Conservation (phyloP, 2,329 filamentous ascomycete species). For the Fusarium equiseti region DNA sequence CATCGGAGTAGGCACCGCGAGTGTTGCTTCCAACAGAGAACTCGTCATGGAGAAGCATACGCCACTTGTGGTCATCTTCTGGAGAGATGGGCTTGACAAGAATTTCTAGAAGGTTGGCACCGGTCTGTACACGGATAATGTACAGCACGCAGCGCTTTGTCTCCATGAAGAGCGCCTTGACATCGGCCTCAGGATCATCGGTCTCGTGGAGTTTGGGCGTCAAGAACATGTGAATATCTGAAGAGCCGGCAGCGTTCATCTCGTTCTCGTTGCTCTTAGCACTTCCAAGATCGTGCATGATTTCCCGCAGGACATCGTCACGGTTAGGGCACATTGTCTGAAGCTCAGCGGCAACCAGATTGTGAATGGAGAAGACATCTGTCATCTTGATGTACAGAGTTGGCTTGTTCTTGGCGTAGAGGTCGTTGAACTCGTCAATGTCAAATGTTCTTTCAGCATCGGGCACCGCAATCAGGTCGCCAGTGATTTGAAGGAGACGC, state of each 20-base stretch:
- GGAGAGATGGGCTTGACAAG: constrained; percentile 87
- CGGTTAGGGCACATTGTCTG: constrained; percentile 79
- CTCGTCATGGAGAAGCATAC: constrained; percentile 83
- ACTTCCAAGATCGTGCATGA: constrained; percentile 92
- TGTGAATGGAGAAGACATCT: constrained; percentile 97
- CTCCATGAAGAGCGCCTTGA: constrained; percentile 96
- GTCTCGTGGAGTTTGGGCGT: constrained; percentile 90
- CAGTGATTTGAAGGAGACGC: constrained; percentile 80
- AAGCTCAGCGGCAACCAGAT: constrained; percentile 84
- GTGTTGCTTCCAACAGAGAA: constrained; percentile 74
- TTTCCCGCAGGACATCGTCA: constrained; percentile 90
- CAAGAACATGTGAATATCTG: constrained; percentile 90
- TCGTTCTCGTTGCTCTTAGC: constrained; percentile 97
- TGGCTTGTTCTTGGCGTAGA: constrained; percentile 95
- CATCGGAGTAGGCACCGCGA: constrained; percentile 89
- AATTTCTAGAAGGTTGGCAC: constrained; percentile 92
- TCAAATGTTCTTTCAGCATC: constrained; percentile 94
- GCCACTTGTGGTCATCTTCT: constrained; percentile 93
- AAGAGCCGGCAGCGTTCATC: constrained; percentile 85
- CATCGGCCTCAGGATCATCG: constrained; percentile 91
- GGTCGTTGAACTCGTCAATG: constrained; percentile 98
- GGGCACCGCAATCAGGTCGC: constrained; percentile 82
- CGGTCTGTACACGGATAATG: constrained; percentile 96
- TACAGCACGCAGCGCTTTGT: constrained; percentile 97
- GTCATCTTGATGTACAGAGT: constrained; percentile 99